These are phyloP conservation scores for Phytophthora fragariaefolia DNA, from an alignment of 352 stramenopile genomes.

Conservation along the genomic window DNA sequence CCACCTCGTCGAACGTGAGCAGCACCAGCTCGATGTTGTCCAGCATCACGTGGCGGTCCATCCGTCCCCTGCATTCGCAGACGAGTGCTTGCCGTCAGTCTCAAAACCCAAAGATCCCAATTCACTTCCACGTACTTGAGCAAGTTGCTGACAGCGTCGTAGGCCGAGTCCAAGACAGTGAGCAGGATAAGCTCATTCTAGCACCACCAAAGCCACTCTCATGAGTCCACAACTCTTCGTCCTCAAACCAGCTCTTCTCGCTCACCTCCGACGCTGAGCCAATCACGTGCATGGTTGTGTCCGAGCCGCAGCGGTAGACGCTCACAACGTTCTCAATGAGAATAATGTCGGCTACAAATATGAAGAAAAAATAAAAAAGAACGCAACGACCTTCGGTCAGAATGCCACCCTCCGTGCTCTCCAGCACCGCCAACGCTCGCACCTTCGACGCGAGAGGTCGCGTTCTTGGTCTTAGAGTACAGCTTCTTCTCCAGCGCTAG, in stretches of 20 bases:
- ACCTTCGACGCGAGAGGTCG: slow-evolving; percentile 86
- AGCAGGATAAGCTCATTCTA: slow-evolving; percentile 92
- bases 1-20: slow-evolving; percentile 91
- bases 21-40: slow-evolving; percentile 93
- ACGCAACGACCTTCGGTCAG: not conserved
- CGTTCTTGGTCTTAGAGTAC: slow-evolving; percentile 91
- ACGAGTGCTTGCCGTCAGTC: slow-evolving; percentile 9
- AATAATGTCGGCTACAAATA: slow-evolving; percentile 80
- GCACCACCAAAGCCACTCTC: not conserved
- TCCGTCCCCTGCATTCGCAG: slow-evolving; percentile 60
- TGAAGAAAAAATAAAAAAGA: slow-evolving; percentile 1
- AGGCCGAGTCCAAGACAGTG: slow-evolving; percentile 85
- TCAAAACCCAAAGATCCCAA: not conserved
- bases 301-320: slow-evolving; percentile 88
- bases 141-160: slow-evolving; percentile 85
- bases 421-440: slow-evolving; percentile 1
- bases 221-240: slow-evolving; percentile 9
- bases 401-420: not conserved
- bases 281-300: slow-evolving; percentile 91
- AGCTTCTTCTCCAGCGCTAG: slow-evolving; percentile 91
- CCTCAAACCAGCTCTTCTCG: not conserved
- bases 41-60: slow-evolving; percentile 89
- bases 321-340: slow-evolving; percentile 92
- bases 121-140: slow-evolving; percentile 69
- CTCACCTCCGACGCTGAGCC: slow-evolving; percentile 80